Evolutionary conservation across 2,329 filamentous ascomycete species (phyloP).

Genomic region (Basipetospora sp.): DNA sequence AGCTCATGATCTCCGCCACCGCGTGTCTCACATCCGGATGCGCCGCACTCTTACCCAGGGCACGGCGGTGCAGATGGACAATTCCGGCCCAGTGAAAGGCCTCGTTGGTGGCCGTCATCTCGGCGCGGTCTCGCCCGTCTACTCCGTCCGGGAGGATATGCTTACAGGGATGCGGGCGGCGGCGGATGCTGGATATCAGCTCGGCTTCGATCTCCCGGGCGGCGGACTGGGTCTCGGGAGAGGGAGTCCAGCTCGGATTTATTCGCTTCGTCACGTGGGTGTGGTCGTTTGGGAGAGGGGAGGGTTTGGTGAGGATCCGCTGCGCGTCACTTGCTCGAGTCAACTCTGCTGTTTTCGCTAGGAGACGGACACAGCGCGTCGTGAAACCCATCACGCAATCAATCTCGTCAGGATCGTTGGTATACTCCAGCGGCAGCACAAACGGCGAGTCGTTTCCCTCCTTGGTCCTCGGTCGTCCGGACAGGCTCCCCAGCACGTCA

Average conservation of each 20-base stretch:
- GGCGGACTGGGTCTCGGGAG: slow-evolving; percentile 33
- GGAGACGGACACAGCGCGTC: slow-evolving; percentile 36
- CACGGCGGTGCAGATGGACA: slow-evolving; percentile 60
- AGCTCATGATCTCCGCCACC: slow-evolving; percentile 47
- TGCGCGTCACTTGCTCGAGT: slow-evolving; percentile 52
- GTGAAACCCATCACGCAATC: slow-evolving; percentile 55
- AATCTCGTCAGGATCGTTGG: slow-evolving; percentile 49
- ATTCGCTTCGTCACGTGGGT: not conserved
- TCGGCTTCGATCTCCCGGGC: slow-evolving; percentile 47
- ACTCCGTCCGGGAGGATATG: slow-evolving; percentile 34
- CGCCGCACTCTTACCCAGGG: slow-evolving; percentile 44
- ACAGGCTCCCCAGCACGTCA: slow-evolving; percentile 62
- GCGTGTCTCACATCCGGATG: slow-evolving; percentile 48
- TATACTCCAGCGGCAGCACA: slow-evolving; percentile 34
- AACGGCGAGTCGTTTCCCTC: slow-evolving; percentile 27
- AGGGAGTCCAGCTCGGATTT: slow-evolving; percentile 42
- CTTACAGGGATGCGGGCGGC: slow-evolving; percentile 26
- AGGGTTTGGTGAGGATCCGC: slow-evolving; percentile 37
- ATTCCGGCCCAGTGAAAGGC: slow-evolving; percentile 68
- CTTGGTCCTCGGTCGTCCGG: slow-evolving; percentile 37
- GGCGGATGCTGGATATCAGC: slow-evolving; percentile 40
- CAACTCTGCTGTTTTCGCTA: slow-evolving; percentile 48
- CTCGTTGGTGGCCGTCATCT: slow-evolving; percentile 58
- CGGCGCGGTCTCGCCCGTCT: slow-evolving; percentile 40
- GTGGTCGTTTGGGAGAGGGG: not conserved